These are phyloP conservation scores for Cutaneotrichosporon sp. DNA, from an alignment of 1,284 basidiomycete species.

Conservation along the genomic window DNA sequence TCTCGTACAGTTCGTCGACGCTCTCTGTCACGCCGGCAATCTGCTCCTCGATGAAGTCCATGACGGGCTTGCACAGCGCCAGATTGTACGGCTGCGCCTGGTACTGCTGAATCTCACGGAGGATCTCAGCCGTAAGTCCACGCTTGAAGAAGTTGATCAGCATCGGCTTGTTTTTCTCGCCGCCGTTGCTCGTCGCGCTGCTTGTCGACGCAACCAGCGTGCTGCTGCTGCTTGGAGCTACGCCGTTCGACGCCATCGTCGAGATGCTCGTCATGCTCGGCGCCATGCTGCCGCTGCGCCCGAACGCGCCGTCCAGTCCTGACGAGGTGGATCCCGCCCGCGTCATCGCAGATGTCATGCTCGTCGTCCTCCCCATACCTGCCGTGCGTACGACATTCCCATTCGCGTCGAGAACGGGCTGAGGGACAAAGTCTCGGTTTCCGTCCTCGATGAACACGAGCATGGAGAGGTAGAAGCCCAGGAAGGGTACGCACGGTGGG, in stretches of 20 bases:
- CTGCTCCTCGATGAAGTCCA: slow-evolving; percentile 73
- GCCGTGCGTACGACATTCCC: slow-evolving; percentile 8
- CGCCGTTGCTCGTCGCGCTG: slow-evolving; percentile 1
- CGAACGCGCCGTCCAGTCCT: neutral
- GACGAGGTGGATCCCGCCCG: neutral
- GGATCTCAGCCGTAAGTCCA: slow-evolving; percentile 87
- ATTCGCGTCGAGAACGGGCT: slow-evolving; percentile 31
- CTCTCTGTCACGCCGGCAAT: slow-evolving; percentile 56
- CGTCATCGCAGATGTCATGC: slow-evolving; percentile 5
- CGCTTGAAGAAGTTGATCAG: slow-evolving; percentile 97
- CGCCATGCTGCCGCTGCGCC: neutral
- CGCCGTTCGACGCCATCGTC: slow-evolving; percentile 15
- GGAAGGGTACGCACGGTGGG: slow-evolving; percentile 96
- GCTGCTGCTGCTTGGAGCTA: slow-evolving; percentile 5
- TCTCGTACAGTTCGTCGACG: slow-evolving; percentile 73
- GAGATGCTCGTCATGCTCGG: slow-evolving; percentile 1
- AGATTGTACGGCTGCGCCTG: slow-evolving; percentile 89
- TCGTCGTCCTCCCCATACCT: neutral
- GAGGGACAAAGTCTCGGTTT: slow-evolving; percentile 76
- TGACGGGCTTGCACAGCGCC: slow-evolving; percentile 65
- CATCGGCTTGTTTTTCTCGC: slow-evolving; percentile 1
- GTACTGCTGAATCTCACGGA: slow-evolving; percentile 94
- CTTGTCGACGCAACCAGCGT: slow-evolving; percentile 6
- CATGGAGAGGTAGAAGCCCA: slow-evolving; percentile 93
- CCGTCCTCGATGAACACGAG: slow-evolving; percentile 98